phyloP scores from a whole-genome alignment of 768 basidiomycete genomes.

The Collybiopsis luxurians region DNA sequence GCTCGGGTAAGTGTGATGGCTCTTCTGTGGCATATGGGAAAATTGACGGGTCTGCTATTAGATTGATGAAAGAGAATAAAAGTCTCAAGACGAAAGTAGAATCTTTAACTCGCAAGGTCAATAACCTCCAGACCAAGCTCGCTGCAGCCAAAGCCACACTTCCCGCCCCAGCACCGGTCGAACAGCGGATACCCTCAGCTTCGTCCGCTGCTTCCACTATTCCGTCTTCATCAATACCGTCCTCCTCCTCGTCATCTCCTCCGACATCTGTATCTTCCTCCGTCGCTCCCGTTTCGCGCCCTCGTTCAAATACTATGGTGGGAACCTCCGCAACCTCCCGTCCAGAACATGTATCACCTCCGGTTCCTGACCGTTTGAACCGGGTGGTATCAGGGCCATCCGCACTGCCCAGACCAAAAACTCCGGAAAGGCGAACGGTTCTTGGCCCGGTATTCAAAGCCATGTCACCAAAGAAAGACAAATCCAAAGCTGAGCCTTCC shows the following conservation, averaged over 20 bases:
- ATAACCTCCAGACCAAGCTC: conserved; percentile 67
- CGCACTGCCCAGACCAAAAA: conserved; percentile 43
- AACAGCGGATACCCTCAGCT: conserved; percentile 12
- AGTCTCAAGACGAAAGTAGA: conserved; percentile 71
- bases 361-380: conserved; percentile 12
- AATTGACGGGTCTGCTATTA: conserved; percentile 25
- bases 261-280: not conserved
- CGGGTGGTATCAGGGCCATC: conserved; percentile 46
- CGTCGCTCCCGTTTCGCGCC: conserved; percentile 3
- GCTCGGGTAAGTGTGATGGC: conserved; percentile 58
- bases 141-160: conserved; percentile 45
- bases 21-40: not conserved
- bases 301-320: conserved; percentile 8
- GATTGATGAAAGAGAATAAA: conserved; percentile 80
- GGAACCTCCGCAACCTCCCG: not conserved
- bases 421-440: conserved; percentile 45
- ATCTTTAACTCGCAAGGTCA: conserved; percentile 67
- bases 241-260: not conserved
- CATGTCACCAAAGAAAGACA: conserved; percentile 46
- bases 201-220: conserved; percentile 4
- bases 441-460: conserved; percentile 43
- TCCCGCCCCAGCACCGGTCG: conserved; percentile 15
- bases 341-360: conserved; percentile 13
- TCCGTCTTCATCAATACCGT: not conserved
- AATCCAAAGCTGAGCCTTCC: conserved; percentile 26